phyloP scores from a whole-genome alignment of 495 filamentous ascomycete species.

The Jackrogersella minutella region DNA sequence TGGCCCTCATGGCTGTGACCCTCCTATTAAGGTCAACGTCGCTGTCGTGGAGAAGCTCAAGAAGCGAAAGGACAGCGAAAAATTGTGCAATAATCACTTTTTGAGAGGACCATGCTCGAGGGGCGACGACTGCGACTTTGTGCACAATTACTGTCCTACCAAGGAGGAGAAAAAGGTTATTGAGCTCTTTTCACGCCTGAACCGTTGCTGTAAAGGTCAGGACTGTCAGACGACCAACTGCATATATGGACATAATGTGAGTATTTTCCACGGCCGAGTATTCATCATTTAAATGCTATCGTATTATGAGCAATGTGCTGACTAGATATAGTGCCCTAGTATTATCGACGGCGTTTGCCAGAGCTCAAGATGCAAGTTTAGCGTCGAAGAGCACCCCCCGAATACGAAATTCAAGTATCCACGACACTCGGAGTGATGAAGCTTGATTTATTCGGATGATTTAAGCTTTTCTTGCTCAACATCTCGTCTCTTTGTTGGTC shows the following conservation, averaged over 20 bases:
- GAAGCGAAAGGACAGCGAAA: conserved; percentile 76
- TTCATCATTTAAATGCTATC: no score
- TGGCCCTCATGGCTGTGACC: conserved; percentile 59
- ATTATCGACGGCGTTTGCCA: conserved; percentile 52
- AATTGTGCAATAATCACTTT: conserved; percentile 88
- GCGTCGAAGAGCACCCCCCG: conserved; percentile 57
- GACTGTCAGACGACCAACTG: conserved; percentile 79
- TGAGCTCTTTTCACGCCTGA: conserved; percentile 75
- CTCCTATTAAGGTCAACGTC: conserved; percentile 56
- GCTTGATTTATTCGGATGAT: not conserved
- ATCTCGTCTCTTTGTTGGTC: not conserved
- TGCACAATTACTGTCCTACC: conserved; percentile 75
- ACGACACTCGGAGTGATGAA: not conserved
- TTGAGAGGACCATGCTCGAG: conserved; percentile 77
- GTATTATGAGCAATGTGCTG: not conserved
- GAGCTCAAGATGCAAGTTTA: conserved; percentile 57
- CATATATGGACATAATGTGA: conserved; percentile 80
- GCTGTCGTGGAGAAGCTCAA: conserved; percentile 76
- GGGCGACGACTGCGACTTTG: conserved; percentile 75
- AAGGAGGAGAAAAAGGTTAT: conserved; percentile 72
- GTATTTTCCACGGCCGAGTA: no score
- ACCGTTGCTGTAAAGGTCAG: conserved; percentile 77
- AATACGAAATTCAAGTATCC: conserved; percentile 54
- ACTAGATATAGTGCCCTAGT: conserved; percentile 48
- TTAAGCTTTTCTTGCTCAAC: no score